Evolutionary conservation across 768 basidiomycete genomes (phyloP), one percentile per base, ranked within the genome.

Genomic region (Naematelia aurantialba): DNA sequence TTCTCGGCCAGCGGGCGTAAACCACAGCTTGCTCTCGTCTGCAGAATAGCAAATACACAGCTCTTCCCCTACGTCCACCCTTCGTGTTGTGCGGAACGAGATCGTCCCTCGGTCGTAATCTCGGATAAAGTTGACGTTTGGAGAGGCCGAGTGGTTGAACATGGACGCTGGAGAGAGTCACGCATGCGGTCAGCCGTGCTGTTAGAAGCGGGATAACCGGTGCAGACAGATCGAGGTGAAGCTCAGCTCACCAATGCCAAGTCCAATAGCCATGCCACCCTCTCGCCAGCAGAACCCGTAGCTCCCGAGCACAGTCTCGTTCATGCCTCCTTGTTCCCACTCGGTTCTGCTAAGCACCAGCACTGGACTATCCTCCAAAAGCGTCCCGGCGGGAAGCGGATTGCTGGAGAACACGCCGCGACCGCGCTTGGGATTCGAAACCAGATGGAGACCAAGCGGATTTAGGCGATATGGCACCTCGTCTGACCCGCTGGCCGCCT

Each of bases 311-410:
- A 76, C 58, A 0, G 67, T 69, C 27, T 62, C 54, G 56, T 74
- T 62, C 69, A 76, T 60, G 14, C 60, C 56, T 5, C 71, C 71
- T 10, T 60, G 46, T 11, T 71, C 72, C 71, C 71, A 92, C 77
- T 92, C 89, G 24, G 83, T 80, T 56, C 82, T 81, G 3, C 79
- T 74, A 68, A 93, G 84, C 11, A 94, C 79, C n/a, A 94, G 78
- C 19, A 90, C 89, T 1, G 93, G 92, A 62, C 87, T 88, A 65
- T 85, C 83, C 75, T 96, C 93, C 60, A 97, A 73, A n/a, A 87
- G 65, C 0, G 87, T 86, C 11, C 81, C 76, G 11, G 67, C 65
- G 19, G 85, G 80, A 60, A 91, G 85, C 29, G 67, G 63, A 17
- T 78, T 78, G 5, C 82, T 79, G 21, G 88, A 84, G 59, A 76